Evolutionary conservation across 2,329 filamentous ascomycete species (phyloP), one percentile per base, ranked within the genome.

Genomic region (Colletotrichum graminicola): DNA sequence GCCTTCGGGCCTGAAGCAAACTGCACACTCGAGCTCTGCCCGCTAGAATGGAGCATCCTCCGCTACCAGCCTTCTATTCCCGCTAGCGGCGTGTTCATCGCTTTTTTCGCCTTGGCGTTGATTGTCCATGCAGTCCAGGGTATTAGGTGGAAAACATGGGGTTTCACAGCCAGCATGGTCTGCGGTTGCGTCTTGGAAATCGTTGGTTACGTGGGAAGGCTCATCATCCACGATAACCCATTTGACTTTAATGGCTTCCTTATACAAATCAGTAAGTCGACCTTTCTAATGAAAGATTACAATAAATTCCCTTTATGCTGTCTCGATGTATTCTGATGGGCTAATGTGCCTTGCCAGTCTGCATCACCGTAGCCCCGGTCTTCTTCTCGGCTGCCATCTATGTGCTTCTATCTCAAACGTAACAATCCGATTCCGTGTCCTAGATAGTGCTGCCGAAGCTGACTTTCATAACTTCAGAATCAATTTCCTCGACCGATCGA

Each of bases 181-280:
- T 74, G 83, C 1, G 90, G 90, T 4, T 89, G 86, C 73, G 55
- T 86, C 0, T 80, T 85, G 59, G 90, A 91, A 76, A 85, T 91
- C n/a, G 76, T 91, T 18, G 91, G 91, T 8, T 93, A 93, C 69
- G 80, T 82, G 0, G 90, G 89, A 0, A 84, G 90, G 7, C 81
- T 92, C 29, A 77, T 89, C 62, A 79, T 90, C 67, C 83, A 88
- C 67, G 75, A 84, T 21, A 88, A 92, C 66, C 88, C 89, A 0
- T 92, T 89, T 75, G 80, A 76, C 32, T 86, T 91, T 77, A 75
- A 77, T 0, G 89, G 86, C 0, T 93, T 93, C 76, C 83, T 92
- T 74, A 84, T 92, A 7, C 89, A 92, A 78, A 90, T 91, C 73
- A 77, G 78, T 82, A 76, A 64, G 76, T 82, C 32, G 11, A 57